These are phyloP conservation scores for Alternaria infectoria DNA, from an alignment of 2,329 filamentous ascomycete genomes.

Conservation along the genomic window DNA sequence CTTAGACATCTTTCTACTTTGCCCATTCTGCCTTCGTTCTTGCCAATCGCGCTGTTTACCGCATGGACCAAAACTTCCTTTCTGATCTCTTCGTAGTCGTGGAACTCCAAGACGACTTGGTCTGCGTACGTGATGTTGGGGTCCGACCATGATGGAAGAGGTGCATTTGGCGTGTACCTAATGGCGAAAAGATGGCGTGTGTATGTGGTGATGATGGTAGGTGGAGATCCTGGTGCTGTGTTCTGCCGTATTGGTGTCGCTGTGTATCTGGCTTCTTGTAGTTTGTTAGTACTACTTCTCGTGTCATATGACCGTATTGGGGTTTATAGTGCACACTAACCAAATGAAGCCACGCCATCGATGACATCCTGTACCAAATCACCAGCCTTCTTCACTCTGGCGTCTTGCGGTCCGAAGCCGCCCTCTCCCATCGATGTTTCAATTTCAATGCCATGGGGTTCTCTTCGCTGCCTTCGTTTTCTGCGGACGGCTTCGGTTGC, in stretches of 20 bases:
- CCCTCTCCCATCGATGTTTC: not conserved
- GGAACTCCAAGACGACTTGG: conserved; percentile 19
- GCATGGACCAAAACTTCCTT: conserved; percentile 11
- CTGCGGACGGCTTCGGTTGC: conserved; percentile 16
- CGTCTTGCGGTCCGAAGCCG: not conserved
- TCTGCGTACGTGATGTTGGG: conserved; percentile 13
- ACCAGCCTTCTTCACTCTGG: conserved; percentile 4
- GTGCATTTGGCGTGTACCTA: conserved; percentile 9
- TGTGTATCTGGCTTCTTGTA: not conserved
- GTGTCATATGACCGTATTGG: not conserved
- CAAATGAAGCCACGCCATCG: conserved; percentile 5
- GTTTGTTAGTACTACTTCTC: not conserved
- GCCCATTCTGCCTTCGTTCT: conserved; percentile 19
- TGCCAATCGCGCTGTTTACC: conserved; percentile 13
- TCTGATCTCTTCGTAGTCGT: not conserved
- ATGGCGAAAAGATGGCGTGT: conserved; percentile 13
- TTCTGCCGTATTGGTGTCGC: not conserved
- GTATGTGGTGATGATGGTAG: conserved; percentile 11
- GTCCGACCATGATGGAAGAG: conserved; percentile 15
- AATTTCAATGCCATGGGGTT: not conserved
- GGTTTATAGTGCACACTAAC: not conserved
- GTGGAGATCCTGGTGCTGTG: not conserved
- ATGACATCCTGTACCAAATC: conserved; percentile 19
- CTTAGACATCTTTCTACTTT: conserved; percentile 9
- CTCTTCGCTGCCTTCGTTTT: conserved; percentile 1